phyloP scores from a whole-genome alignment of 805 yeast genomes.

The Saccharomycopsis fibuligera region DNA sequence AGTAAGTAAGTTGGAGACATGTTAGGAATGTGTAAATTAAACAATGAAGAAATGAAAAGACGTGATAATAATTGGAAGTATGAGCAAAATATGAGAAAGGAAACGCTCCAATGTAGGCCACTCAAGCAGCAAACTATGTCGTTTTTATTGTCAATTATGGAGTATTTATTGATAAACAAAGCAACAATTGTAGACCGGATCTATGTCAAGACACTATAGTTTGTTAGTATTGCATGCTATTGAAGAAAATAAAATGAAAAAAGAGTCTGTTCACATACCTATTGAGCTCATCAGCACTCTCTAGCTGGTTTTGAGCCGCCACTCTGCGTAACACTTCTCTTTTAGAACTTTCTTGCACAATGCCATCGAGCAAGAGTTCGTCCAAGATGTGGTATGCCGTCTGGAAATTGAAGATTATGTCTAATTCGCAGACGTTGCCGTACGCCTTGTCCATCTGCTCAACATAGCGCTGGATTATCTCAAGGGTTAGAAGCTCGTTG shows the following conservation, averaged over 20 bases:
- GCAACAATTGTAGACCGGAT: no score
- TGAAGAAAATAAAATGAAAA: neutral
- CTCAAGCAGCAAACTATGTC: no score
- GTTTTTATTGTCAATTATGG: no score
- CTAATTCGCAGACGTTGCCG: conserved; percentile 94
- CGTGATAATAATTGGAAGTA: no score
- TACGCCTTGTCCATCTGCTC: conserved; percentile 95
- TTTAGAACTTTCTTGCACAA: conserved; percentile 74
- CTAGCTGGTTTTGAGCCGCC: conserved; percentile 81
- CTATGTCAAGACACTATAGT: no score
- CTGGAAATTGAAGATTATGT: conserved; percentile 91
- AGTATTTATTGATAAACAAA: no score
- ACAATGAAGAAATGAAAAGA: no score
- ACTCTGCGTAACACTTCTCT: conserved; percentile 73
- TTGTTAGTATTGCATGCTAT: neutral
- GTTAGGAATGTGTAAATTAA: no score
- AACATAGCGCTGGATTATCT: conserved; percentile 85
- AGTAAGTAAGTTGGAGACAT: no score
- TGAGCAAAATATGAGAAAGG: no score
- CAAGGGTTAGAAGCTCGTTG: conserved; percentile 82
- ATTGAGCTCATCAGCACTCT: conserved; percentile 60
- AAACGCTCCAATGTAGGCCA: no score
- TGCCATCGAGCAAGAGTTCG: conserved; percentile 85
- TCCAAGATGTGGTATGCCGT: conserved; percentile 90
- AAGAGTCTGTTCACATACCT: conserved; percentile 24